These are phyloP conservation scores for Stachybotrys echinatus DNA, from an alignment of 2,329 filamentous ascomycete genomes.

Conservation along the genomic window DNA sequence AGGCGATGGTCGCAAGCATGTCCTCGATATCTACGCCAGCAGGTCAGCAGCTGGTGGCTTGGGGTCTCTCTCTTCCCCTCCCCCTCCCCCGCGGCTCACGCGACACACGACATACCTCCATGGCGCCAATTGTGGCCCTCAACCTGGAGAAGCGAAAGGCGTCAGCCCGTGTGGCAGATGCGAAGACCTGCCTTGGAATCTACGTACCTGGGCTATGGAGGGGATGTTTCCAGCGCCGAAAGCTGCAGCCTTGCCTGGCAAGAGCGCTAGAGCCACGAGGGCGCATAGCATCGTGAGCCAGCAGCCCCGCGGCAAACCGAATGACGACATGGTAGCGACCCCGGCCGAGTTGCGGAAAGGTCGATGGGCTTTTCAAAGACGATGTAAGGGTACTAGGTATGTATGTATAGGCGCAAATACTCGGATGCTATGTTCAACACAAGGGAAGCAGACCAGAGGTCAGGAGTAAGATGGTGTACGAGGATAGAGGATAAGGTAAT, in stretches of 20 bases:
- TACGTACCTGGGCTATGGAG: slow-evolving; percentile 46
- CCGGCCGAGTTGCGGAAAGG: neutral
- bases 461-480: too few relatives aligned
- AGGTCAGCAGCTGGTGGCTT: neutral
- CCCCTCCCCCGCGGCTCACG: too few relatives aligned
- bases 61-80: too few relatives aligned
- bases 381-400: neutral
- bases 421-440: too few relatives aligned
- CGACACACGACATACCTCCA: slow-evolving; percentile 45
- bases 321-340: slow-evolving; percentile 37
- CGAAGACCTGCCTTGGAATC: neutral
- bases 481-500: too few relatives aligned
- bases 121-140: slow-evolving; percentile 67
- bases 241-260: slow-evolving; percentile 52
- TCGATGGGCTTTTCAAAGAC: neutral
- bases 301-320: slow-evolving; percentile 39
- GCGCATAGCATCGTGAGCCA: slow-evolving; percentile 49
- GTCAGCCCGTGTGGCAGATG: too few relatives aligned
- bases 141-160: slow-evolving; percentile 34
- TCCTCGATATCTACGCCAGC: slow-evolving; percentile 64
- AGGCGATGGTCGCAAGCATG: slow-evolving; percentile 71
- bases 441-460: too few relatives aligned
- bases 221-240: slow-evolving; percentile 70
- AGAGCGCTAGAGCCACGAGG: slow-evolving; percentile 42
- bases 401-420: too few relatives aligned